Evolutionary conservation across 371 early-diverging fungal genomes (phyloP).

Genomic region (Blastocladiella emersonii): DNA sequence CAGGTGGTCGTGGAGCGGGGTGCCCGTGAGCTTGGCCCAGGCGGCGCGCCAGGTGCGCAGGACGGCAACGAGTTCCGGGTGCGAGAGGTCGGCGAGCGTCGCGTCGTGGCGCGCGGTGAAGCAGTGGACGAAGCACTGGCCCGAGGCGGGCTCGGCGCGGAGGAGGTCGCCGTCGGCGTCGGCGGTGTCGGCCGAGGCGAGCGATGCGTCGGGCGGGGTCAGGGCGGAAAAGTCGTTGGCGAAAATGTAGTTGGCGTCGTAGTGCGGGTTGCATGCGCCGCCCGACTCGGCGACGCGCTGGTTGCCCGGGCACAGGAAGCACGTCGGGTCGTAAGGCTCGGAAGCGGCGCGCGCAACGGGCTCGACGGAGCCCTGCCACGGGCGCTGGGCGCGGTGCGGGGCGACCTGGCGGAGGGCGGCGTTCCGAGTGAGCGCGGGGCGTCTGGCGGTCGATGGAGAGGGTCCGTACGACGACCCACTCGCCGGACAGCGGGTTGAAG

Average conservation of each 20-base stretch:
- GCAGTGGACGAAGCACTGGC: constrained; percentile 76
- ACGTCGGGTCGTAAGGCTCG: constrained; percentile 57
- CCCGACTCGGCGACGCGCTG: constrained; percentile 39
- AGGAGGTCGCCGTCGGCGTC: constrained; percentile 20
- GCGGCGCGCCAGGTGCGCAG: constrained; percentile 54
- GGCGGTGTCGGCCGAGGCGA: background rate
- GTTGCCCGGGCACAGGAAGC: constrained; percentile 82
- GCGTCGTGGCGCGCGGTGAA: constrained; percentile 76
- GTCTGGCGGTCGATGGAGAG: background rate
- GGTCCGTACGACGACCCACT: constrained; percentile 54
- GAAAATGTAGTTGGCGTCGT: constrained; percentile 61
- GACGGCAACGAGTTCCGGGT: constrained; percentile 42
- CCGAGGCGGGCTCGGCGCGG: constrained; percentile 52
- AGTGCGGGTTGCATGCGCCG: constrained; percentile 60
- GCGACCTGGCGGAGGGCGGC: constrained; percentile 35
- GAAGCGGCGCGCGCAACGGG: constrained; percentile 23
- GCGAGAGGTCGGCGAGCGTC: constrained; percentile 72
- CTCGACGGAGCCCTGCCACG: constrained; percentile 50
- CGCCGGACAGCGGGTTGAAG: constrained; percentile 70
- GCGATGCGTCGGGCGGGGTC: constrained; percentile 22
- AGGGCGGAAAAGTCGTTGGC: constrained; percentile 84
- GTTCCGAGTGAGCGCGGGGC: background rate
- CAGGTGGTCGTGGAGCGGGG: too few relatives aligned
- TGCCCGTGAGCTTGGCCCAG: background rate
- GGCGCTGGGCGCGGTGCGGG: constrained; percentile 84